Base-by-base conservation (phyloP, 176 grass and related monocot species). In the Carex kokanica region DNA sequence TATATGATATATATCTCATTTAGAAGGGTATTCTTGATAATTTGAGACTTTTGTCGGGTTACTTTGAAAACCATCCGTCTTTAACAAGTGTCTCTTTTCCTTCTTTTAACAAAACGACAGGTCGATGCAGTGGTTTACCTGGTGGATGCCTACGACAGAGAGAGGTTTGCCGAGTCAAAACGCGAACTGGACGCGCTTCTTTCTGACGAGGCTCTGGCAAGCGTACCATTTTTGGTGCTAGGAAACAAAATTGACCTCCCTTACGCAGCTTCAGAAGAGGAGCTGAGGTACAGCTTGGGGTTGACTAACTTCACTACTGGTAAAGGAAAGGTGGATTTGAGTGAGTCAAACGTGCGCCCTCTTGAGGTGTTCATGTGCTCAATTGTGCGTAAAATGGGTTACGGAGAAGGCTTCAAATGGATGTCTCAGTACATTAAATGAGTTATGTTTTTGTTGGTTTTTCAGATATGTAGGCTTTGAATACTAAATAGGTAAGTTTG, bases 281-380 rank as follows among this genome's bases (percentile, higher is more conserved):
- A 93, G 70, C 81, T 97, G 58, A 81, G 94, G 41, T 97, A 91
- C 84, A 73, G 89, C 83, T 14, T 97, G 71, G 94, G 94, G 0
- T 77, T 97, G 43, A 97, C 79, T 80, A 91, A 93, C 77, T 97
- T 93, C 89, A 97, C 91, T 0, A 93, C 91, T 0, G 94, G 94
- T 27, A 97, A 97, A 80, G 93, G 93, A 31, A 97, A 80, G 36
- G 93, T 97, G 43, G 87, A 64, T 89, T 81, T 97, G 18, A 57
- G 34, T 0, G 91, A 89, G 0, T 96, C 91, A 20, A 91, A 93
- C 0, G 87, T 97, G 12, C 88, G 94, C 34, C 94, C 94, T 12
- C 64, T 97, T 0, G 94, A 97, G 66, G 89, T 97, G 38, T 97
- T 97, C 89, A 97, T 97, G 94, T 97, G 94, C 87, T 91, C 91